A percentile compares a stretch with the other conserved stretches of the same genome.
Conservation (phyloP, 352 stramenopile species). For the Phytophthora fragariae region DNA sequence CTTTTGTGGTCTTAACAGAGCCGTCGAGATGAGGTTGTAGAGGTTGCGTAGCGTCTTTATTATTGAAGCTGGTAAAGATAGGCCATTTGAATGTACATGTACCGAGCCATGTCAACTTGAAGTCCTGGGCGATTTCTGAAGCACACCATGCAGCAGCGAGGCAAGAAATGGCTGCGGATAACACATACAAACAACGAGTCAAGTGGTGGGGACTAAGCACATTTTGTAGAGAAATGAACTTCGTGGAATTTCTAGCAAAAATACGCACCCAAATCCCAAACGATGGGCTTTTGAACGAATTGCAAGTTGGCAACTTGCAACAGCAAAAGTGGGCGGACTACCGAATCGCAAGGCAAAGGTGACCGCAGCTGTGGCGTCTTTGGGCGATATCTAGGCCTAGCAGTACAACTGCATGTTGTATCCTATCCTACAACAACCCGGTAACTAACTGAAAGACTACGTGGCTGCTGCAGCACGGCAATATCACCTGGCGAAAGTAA, state of each 20-base stretch:
- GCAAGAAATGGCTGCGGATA: slow-evolving; percentile 15
- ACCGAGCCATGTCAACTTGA: slow-evolving; percentile 40
- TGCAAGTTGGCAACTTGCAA: neutral
- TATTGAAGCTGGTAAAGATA: slow-evolving; percentile 37
- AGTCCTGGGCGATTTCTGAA: slow-evolving; percentile 39
- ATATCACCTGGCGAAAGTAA: neutral
- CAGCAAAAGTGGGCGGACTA: neutral
- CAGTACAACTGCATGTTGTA: too few relatives aligned
- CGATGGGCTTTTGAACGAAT: slow-evolving; percentile 1
- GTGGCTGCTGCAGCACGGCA: neutral
- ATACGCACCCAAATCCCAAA: slow-evolving; percentile 21
- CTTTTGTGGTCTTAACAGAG: neutral
- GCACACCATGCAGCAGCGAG: slow-evolving; percentile 23
- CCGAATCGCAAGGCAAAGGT: neutral
- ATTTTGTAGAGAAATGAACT: slow-evolving; percentile 19
- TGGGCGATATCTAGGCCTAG: neutral
- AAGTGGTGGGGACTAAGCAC: slow-evolving; percentile 5
- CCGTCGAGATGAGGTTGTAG: slow-evolving; percentile 1
- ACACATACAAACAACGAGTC: slow-evolving; percentile 20
- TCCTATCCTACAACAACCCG: too few relatives aligned
- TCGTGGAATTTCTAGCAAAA: slow-evolving; percentile 15
- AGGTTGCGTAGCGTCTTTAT: slow-evolving; percentile 14
- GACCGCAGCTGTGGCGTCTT: neutral
- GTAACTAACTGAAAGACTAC: too few relatives aligned
- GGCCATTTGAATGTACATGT: slow-evolving; percentile 18